These are phyloP conservation scores for Batkoa obscura DNA, from an alignment of 371 early-diverging fungal species.

Conservation along the genomic window DNA sequence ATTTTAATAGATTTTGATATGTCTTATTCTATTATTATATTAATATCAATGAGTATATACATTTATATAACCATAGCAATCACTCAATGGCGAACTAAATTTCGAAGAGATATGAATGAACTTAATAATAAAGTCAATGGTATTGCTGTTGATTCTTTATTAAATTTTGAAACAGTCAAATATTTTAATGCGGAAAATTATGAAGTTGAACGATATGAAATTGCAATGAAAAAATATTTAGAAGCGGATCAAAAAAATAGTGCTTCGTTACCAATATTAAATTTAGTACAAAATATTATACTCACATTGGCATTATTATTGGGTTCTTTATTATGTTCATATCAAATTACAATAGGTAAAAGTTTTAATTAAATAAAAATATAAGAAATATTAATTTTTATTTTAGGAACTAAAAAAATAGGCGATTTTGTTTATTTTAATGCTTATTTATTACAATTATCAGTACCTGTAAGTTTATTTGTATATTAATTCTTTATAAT, in stretches of 20 bases:
- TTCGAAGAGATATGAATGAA: conserved; percentile 52
- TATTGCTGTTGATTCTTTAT: conserved; percentile 73
- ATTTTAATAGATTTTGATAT: conserved; percentile 51
- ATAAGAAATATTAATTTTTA: too few relatives aligned
- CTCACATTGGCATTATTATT: conserved; percentile 60
- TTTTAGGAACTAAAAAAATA: conserved; percentile 36
- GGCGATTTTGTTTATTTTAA: conserved; percentile 80
- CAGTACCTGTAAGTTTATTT: conserved; percentile 31
- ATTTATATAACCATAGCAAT: conserved; percentile 58
- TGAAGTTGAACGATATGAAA: conserved; percentile 59
- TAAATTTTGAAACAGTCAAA: conserved; percentile 94
- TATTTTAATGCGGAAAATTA: conserved; percentile 57
- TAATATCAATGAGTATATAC: conserved; percentile 72
- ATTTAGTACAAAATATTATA: conserved; percentile 63
- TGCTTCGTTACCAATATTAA: conserved; percentile 52
- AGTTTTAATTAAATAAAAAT: too few relatives aligned
- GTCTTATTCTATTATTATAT: conserved; percentile 59
- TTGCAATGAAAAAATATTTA: conserved; percentile 58
- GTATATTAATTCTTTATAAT: not conserved
- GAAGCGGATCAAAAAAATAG: conserved; percentile 54
- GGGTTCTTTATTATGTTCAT: conserved; percentile 63
- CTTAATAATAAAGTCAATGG: conserved; percentile 50
- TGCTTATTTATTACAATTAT: conserved; percentile 62
- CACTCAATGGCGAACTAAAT: conserved; percentile 80
- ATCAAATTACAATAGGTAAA: conserved; percentile 41